Percentiles rank a stretch among this genome's conserved stretches.
Evolutionary conservation across 1,139 yeast genomes (phyloP).

Genomic region (Kodamaea ohmeri): DNA sequence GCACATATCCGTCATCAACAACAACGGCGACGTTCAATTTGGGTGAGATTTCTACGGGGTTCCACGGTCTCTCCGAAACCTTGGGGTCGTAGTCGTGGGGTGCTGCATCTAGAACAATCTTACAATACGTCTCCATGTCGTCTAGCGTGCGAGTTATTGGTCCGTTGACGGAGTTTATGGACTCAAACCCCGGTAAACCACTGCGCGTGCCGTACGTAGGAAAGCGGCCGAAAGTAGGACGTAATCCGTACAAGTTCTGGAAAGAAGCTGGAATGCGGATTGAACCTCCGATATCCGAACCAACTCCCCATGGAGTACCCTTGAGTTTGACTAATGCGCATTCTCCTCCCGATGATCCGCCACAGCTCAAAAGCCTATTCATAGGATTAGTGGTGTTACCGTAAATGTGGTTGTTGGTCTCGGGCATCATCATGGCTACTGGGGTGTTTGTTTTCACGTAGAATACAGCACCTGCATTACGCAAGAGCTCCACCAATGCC

Average conservation of each 20-base stretch:
- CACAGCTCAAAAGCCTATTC: constrained; percentile 31
- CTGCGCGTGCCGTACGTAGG: constrained; percentile 52
- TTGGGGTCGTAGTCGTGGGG: constrained; percentile 36
- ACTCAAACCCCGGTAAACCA: constrained; percentile 54
- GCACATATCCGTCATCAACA: constrained; percentile 29
- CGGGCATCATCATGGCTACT: constrained; percentile 41
- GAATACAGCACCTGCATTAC: constrained; percentile 33
- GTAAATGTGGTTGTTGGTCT: constrained; percentile 33
- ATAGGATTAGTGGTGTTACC: constrained; percentile 35
- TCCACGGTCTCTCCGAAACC: constrained; percentile 33
- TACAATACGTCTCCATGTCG: constrained; percentile 28
- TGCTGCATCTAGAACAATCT: constrained; percentile 24
- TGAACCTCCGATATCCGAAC: constrained; percentile 60
- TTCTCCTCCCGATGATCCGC: constrained; percentile 41
- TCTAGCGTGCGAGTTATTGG: constrained; percentile 29
- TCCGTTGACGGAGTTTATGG: constrained; percentile 36
- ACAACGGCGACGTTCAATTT: constrained; percentile 32
- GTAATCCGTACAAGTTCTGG: constrained; percentile 46
- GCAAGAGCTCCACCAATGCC: constrained; percentile 24
- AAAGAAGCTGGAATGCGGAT: constrained; percentile 49
- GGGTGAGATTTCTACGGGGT: constrained; percentile 21
- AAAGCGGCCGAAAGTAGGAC: constrained; percentile 48
- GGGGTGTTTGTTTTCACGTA: constrained; percentile 37
- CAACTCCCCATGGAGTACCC: constrained; percentile 51
- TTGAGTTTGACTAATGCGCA: constrained; percentile 34